Evolutionary conservation across 495 filamentous ascomycete genomes (phyloP), one percentile per base, ranked within the genome.

Genomic region (Penicillium argentinense): DNA sequence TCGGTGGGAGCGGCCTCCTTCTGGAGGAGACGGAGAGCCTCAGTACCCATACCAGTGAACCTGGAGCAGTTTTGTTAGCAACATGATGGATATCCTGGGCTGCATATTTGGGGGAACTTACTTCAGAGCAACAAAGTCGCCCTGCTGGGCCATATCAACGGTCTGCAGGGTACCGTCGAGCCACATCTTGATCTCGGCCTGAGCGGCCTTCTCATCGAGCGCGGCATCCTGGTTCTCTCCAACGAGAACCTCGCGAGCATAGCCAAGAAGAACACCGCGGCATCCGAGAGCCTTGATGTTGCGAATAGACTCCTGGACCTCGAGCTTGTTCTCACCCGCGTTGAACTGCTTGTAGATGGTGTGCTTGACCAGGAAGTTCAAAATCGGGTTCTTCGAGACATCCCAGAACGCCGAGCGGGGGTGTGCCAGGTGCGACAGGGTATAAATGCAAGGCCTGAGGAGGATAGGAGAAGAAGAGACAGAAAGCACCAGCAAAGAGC

Each of bases 71-170:
- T n/a, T 42, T 42, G 47, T 53, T 44, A 41, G 44, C 19, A 5
- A 22, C 49, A 12, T 22, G 25, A 26, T 24, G 17, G 23, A 1
- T 13, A 28, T 9, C 22, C 11, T 27, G 5, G n/a, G 5, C 6
- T 37, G 11, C 16, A 2, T 16, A 2, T 16, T 26, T 19, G 18
- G 33, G 42, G 43, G 30, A 40, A 60, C 76, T 59, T 72, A 84
- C 76, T 97, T 97, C 43, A 96, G 65, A 2, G 88, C 91, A 23
- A 96, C 83, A 59, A 91, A 96, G 57, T 96, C 91, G 5, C 87
- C 88, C 5, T 79, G 73, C 27, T 77, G 73, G 0, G 86, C 79
- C 69, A 95, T 83, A 12, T 78, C 71, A 5, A 97, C 83, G 0
- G 89, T 93, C 51, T 85, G 79, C 42, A 91, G 53, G 4, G 87